phyloP scores from a whole-genome alignment of 2,329 filamentous ascomycete species.

The Penicillium rolfsii region DNA sequence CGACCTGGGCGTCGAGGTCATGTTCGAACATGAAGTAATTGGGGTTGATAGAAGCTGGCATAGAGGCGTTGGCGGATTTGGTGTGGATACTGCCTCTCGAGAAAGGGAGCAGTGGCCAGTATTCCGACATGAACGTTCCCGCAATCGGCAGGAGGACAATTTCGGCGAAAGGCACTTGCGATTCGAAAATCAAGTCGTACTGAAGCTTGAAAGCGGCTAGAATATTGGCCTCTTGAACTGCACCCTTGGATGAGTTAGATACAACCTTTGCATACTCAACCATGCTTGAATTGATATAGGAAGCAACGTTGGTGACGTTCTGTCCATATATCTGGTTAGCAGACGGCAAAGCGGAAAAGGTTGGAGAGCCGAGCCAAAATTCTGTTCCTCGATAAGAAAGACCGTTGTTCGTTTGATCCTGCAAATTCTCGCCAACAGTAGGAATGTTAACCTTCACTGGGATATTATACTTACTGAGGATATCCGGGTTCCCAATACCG shows the following conservation, averaged over 20 bases:
- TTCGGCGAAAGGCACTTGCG: slow-evolving; percentile 30
- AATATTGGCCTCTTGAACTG: slow-evolving; percentile 29
- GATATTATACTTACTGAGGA: slow-evolving; percentile 35
- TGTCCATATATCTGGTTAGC: slow-evolving; percentile 32
- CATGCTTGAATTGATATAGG: slow-evolving; percentile 27
- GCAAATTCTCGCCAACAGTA: slow-evolving; percentile 54
- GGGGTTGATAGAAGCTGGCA: slow-evolving; percentile 31
- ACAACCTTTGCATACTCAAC: slow-evolving; percentile 30
- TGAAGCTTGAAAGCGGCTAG: slow-evolving; percentile 32
- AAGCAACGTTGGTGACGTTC: slow-evolving; percentile 22
- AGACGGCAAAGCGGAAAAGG: slow-evolving; percentile 28
- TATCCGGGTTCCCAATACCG: slow-evolving; percentile 55
- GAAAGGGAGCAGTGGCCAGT: slow-evolving; percentile 35
- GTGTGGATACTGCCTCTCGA: slow-evolving; percentile 34
- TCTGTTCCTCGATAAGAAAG: slow-evolving; percentile 21
- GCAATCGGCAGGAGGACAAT: slow-evolving; percentile 29
- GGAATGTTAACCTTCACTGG: slow-evolving; percentile 35
- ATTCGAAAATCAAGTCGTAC: slow-evolving; percentile 33
- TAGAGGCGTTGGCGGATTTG: slow-evolving; percentile 23
- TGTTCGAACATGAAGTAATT: slow-evolving; percentile 35
- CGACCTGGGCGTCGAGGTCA: slow-evolving; percentile 27
- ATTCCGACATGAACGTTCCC: slow-evolving; percentile 24
- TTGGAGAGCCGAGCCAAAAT: slow-evolving; percentile 25
- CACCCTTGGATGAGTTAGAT: slow-evolving; percentile 30
- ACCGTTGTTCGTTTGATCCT: slow-evolving; percentile 47